These are phyloP conservation scores for Metarhizium anisopliae DNA, from an alignment of 2,329 filamentous ascomycete genomes.

Conservation along the genomic window DNA sequence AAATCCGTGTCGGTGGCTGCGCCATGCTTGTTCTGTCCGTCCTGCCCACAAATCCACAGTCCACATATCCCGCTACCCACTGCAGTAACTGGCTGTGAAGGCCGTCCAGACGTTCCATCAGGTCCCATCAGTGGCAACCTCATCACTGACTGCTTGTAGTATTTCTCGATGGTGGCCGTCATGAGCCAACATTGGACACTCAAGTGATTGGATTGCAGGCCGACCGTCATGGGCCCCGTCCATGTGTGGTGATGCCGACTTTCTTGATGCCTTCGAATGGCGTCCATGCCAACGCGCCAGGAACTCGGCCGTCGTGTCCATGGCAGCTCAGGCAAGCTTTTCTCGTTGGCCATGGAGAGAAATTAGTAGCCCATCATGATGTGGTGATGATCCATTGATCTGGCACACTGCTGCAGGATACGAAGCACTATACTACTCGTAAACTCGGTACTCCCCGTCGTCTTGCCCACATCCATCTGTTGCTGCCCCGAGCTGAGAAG, in stretches of 20 bases:
- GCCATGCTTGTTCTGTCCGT: constrained; percentile 18
- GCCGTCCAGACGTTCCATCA: too few species aligned
- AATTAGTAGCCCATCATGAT: neutral
- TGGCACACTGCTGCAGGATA: neutral
- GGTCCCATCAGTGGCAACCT: neutral
- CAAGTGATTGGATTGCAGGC: too few species aligned
- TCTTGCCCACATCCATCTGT: too few species aligned
- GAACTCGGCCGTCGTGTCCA: neutral
- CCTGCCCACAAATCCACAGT: constrained; percentile 6
- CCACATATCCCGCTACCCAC: neutral
- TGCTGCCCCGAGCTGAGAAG: too few species aligned
- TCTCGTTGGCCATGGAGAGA: neutral
- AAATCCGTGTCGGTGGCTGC: constrained; percentile 19
- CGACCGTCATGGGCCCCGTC: too few species aligned
- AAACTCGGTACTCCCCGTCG: too few species aligned
- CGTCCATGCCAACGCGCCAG: neutral
- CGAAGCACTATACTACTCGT: too few species aligned
- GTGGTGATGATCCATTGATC: neutral
- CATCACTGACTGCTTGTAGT: neutral
- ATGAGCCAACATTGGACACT: neutral
- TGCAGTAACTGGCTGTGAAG: neutral
- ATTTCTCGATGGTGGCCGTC: neutral
- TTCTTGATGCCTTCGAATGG: neutral
- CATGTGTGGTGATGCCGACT: too few species aligned
- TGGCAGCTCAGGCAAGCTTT: neutral